Conservation (phyloP, 345 rosid species). For the Sonneratia alba region DNA sequence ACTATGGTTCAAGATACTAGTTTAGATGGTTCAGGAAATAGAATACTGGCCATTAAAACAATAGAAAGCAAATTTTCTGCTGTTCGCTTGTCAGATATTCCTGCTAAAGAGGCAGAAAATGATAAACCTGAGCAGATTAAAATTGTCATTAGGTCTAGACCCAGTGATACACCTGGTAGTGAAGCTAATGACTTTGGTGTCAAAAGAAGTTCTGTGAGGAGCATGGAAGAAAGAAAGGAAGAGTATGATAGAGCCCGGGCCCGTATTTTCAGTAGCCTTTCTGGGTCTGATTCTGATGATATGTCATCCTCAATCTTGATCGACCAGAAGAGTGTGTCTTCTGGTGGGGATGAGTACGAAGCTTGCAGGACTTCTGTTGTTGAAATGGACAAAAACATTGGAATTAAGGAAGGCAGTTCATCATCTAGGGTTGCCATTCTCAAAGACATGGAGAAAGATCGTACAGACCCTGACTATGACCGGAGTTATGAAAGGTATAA, state of each 20-base stretch:
- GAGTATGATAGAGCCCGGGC: constrained; percentile 83
- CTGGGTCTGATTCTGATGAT: constrained; percentile 54
- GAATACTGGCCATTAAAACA: constrained; percentile 51
- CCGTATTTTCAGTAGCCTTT: constrained; percentile 71
- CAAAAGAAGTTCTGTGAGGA: constrained; percentile 43
- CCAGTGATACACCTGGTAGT: constrained; percentile 37
- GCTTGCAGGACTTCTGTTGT: constrained; percentile 21
- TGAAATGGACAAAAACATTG: constrained; percentile 41
- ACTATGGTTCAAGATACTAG: constrained; percentile 65
- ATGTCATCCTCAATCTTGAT: constrained; percentile 24
- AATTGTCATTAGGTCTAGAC: constrained; percentile 55
- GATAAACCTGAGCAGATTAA: constrained; percentile 52
- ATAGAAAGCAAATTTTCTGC: constrained; percentile 55
- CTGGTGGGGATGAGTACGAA: constrained; percentile 50
- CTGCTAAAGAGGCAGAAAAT: constrained; percentile 52
- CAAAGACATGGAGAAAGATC: constrained; percentile 88
- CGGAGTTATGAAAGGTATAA: constrained; percentile 70
- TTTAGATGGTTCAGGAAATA: constrained; percentile 50
- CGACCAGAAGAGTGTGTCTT: constrained; percentile 28
- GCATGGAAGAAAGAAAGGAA: constrained; percentile 90
- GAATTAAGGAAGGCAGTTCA: constrained; percentile 33
- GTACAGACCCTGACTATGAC: constrained; percentile 90
- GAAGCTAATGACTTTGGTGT: constrained; percentile 37
- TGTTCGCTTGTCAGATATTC: constrained; percentile 59
- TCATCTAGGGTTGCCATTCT: constrained; percentile 81